A percentile compares a stretch with the other conserved stretches of the same genome.
phyloP scores from a whole-genome alignment of 202 grass and related monocot species.

The Alloteropsis angusta region DNA sequence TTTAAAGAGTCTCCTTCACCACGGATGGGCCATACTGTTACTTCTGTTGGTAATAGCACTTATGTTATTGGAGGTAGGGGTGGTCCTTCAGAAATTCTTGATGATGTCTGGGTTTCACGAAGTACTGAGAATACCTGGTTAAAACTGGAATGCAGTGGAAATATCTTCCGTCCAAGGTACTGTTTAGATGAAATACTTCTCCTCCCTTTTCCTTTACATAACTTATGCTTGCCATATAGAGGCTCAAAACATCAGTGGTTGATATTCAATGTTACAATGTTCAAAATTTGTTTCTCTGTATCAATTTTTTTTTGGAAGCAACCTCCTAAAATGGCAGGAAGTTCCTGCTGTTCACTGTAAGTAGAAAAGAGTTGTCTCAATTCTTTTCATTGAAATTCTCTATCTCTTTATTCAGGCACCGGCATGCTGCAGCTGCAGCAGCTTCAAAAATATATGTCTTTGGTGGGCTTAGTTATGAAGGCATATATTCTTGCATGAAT shows the following conservation, averaged over 20 bases:
- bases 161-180: slow-evolving; percentile 61
- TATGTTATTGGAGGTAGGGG: slow-evolving; percentile 86
- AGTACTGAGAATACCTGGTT: slow-evolving; percentile 52
- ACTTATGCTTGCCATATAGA: background rate
- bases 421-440: slow-evolving; percentile 54
- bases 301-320: slow-evolving; percentile 2
- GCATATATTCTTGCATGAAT: slow-evolving; percentile 79
- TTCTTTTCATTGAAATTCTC: slow-evolving; percentile 20
- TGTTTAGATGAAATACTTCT: background rate
- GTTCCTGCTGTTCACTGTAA: background rate
- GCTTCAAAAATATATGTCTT: slow-evolving; percentile 75
- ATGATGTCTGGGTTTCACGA: slow-evolving; percentile 75
- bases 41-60: slow-evolving; percentile 40
- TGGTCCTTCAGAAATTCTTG: slow-evolving; percentile 77
- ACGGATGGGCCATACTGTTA: slow-evolving; percentile 74
- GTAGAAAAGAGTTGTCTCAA: background rate
- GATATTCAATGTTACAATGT: background rate
- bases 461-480: slow-evolving; percentile 73
- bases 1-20: slow-evolving; percentile 44
- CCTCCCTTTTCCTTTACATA: background rate
- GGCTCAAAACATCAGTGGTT: background rate
- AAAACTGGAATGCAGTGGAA: slow-evolving; percentile 46
- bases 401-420: slow-evolving; percentile 50
- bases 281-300: background rate
- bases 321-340: background rate